Conservation (phyloP, 108 stramenopile species). For the Stephanodiscus triporus region DNA sequence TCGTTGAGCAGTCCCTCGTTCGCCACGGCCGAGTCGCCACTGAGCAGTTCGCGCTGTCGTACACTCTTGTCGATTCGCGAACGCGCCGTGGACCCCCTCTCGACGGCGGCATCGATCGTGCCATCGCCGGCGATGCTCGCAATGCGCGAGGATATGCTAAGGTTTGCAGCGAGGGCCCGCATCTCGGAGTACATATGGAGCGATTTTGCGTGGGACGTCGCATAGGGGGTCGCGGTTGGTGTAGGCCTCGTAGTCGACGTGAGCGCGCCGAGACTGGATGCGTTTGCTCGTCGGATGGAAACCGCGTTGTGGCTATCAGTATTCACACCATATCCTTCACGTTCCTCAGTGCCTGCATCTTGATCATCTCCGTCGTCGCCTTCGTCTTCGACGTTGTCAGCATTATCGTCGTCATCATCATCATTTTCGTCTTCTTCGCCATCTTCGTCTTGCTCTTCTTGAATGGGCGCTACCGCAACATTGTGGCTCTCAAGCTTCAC, state of each 20-base stretch:
- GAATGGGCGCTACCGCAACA: conserved; percentile 31
- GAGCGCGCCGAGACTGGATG: conserved; percentile 10
- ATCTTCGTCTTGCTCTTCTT: conserved; percentile 47
- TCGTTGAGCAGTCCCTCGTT: conserved; percentile 92
- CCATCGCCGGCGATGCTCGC: conserved; percentile 67
- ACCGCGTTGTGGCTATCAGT: neutral
- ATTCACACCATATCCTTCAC: neutral
- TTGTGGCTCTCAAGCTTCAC: conserved; percentile 10
- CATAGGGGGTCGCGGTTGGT: conserved; percentile 1
- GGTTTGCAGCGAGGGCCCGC: conserved; percentile 67
- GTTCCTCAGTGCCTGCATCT: conserved; percentile 8
- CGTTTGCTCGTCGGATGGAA: neutral
- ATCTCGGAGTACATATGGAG: conserved; percentile 80
- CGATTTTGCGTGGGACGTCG: conserved; percentile 46
- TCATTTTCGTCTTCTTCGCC: conserved; percentile 61
- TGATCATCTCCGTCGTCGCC: conserved; percentile 1
- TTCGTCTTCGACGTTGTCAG: neutral
- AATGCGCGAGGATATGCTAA: conserved; percentile 64
- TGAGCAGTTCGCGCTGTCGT: conserved; percentile 69
- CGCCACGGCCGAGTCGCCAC: conserved; percentile 38
- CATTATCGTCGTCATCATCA: conserved; percentile 32
- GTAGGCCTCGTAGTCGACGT: neutral
- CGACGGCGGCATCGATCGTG: conserved; percentile 33
- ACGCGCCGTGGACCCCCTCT: conserved; percentile 58
- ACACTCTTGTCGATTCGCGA: conserved; percentile 75